Conservation (phyloP, 192 early-diverging fungal genomes). For the Linnemannia schmuckeri region DNA sequence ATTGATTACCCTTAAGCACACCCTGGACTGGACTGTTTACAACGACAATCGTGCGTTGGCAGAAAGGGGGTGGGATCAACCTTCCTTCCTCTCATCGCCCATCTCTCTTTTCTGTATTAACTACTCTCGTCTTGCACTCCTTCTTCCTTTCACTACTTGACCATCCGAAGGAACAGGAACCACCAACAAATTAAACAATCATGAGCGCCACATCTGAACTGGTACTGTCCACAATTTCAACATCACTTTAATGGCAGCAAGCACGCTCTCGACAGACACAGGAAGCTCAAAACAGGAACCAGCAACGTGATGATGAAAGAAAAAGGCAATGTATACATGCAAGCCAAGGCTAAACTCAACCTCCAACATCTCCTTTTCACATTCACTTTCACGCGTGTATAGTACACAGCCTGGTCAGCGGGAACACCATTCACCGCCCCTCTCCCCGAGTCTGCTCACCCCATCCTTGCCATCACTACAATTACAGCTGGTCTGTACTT, state of each 20-base stretch:
- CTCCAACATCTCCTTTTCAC: neutral
- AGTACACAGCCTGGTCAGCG: conserved; percentile 40
- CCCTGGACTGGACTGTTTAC: neutral
- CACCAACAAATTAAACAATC: neutral
- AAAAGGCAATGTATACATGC: neutral
- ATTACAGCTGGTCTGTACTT: conserved; percentile 45
- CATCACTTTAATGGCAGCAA: neutral
- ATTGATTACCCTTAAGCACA: neutral
- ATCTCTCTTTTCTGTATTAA: neutral
- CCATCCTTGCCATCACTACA: conserved; percentile 19
- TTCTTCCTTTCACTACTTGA: neutral
- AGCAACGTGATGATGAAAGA: neutral
- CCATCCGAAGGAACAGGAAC: neutral
- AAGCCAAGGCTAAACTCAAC: neutral
- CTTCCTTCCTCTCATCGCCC: neutral
- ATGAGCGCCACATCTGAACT: conserved; percentile 31
- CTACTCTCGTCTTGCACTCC: neutral
- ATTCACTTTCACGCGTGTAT: neutral
- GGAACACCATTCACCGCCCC: conserved; percentile 44
- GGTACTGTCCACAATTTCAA: neutral
- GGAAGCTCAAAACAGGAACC: neutral
- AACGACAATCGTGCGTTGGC: neutral
- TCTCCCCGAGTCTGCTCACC: conserved; percentile 32
- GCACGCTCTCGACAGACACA: neutral
- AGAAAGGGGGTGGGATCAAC: neutral